Evolutionary conservation across 73 alveolate species (phyloP).

Genomic region (Effrenium voratum): DNA sequence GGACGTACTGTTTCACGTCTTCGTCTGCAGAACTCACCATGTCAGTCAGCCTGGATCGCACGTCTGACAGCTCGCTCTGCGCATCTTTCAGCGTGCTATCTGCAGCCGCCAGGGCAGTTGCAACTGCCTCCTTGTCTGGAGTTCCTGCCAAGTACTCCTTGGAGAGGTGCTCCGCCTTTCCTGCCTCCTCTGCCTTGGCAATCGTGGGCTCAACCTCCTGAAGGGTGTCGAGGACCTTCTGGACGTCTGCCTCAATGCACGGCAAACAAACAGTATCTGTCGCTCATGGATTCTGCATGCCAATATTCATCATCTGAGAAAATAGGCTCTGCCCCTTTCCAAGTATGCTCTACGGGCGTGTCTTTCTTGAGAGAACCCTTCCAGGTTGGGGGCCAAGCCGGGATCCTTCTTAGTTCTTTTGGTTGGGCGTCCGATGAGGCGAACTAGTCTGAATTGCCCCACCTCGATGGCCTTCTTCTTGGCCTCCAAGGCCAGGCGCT

Average conservation of each 20-base stretch:
- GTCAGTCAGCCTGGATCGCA: constrained; percentile 65
- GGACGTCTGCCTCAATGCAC: constrained; percentile 89
- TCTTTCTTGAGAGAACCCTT: no score
- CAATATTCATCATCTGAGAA: no score
- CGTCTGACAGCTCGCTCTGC: constrained; percentile 62
- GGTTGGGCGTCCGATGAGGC: no score
- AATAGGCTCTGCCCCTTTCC: no score
- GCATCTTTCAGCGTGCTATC: constrained; percentile 31
- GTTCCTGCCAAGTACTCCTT: constrained; percentile 8
- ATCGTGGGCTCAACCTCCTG: constrained; percentile 65
- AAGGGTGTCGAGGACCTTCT: constrained; percentile 41
- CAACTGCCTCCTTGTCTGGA: constrained; percentile 66
- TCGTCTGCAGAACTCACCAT: constrained; percentile 71
- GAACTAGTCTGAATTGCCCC: no score
- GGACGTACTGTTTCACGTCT: constrained; percentile 60
- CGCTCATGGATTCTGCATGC: no score
- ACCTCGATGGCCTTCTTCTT: constrained; percentile 79
- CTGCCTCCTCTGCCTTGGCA: constrained; percentile 83
- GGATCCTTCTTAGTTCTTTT: no score
- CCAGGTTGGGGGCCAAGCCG: no score
- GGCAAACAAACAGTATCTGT: no score
- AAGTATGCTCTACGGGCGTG: no score
- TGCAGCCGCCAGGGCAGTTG: constrained; percentile 49
- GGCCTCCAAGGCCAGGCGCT: constrained; percentile 88
- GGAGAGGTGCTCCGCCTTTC: constrained; percentile 56